Conservation (phyloP, 164 flowering plant species). For the Piper longum region DNA sequence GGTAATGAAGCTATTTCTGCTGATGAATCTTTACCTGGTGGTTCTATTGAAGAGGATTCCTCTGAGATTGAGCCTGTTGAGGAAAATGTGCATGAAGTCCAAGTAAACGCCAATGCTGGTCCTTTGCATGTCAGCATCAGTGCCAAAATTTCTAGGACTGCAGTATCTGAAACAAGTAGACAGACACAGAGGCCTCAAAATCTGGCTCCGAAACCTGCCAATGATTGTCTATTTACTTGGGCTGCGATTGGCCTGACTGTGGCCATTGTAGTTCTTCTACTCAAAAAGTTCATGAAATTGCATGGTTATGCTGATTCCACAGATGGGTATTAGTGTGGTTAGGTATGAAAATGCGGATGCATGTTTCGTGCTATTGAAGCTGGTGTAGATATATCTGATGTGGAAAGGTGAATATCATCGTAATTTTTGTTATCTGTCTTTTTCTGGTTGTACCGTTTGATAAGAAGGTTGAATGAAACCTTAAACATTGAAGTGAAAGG, state of each 20-base stretch:
- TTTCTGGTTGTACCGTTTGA: too few relatives aligned
- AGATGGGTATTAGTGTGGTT: background rate
- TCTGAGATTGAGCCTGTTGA: slow-evolving; percentile 19
- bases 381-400: background rate
- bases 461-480: too few relatives aligned
- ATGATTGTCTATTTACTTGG: slow-evolving; percentile 78
- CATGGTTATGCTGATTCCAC: slow-evolving; percentile 26
- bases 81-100: slow-evolving; percentile 37
- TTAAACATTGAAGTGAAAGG: too few relatives aligned
- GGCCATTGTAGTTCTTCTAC: slow-evolving; percentile 57
- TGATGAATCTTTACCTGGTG: slow-evolving; percentile 6
- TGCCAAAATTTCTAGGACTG: slow-evolving; percentile 20
- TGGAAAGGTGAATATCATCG: background rate
- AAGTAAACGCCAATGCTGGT: slow-evolving; percentile 28
- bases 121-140: slow-evolving; percentile 21
- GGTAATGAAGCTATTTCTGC: slow-evolving; percentile 20
- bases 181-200: slow-evolving; percentile 22
- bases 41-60: slow-evolving; percentile 11
- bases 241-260: slow-evolving; percentile 78
- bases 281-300: slow-evolving; percentile 73
- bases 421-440: too few relatives aligned
- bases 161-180: slow-evolving; percentile 19
- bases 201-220: slow-evolving; percentile 35
- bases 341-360: background rate
- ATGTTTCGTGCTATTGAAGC: background rate